Evolutionary conservation across 2,329 filamentous ascomycete species (phyloP), one percentile per base, ranked within the genome.

Genomic region (Fusarium armeniacum): DNA sequence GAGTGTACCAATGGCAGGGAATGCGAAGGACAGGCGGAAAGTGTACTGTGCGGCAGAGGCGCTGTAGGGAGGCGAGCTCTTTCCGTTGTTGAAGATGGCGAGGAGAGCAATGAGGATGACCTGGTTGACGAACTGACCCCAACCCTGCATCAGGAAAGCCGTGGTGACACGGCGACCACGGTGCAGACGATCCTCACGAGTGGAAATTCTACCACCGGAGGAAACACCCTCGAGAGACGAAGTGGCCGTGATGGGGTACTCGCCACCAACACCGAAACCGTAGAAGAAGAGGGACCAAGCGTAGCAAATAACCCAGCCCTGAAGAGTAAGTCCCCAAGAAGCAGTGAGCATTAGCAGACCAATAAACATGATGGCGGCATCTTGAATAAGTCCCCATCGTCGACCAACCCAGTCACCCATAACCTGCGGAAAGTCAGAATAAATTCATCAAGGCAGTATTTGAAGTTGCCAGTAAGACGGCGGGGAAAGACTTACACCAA

Each of bases 301-400:
- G 79, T 98, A 98, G 86, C 94, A 97, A 77, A 98, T 97, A 61
- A 98, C 92, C 95, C 95, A 98, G 74, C 94, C 94, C 76, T 98
- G 90, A 52, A 97, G 86, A 36, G 88, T 93, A 33, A 91, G 82
- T 67, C 94, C 95, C 95, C 95, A 98, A 26, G 92, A 91, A 64
- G 93, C 93, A 50, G 93, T 97, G 60, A 98, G 87, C 92, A 98
- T 96, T 75, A 97, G 76, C 22, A 98, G 86, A 83, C 95, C 95
- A 73, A 97, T 75, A 73, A 98, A 93, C 95, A 98, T 98, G 85
- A 98, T 94, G 66, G 80, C 70, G 44, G 95, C 95, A 81, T 98
- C 95, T 82, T 98, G 95, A 73, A 98, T 97, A 24, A 98, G 86
- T 86, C 95, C 95, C 89, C 91, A 98, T 75, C 95, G 92, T 77